Conservation (phyloP, 805 yeast species). For the Yarrowia bubula region DNA sequence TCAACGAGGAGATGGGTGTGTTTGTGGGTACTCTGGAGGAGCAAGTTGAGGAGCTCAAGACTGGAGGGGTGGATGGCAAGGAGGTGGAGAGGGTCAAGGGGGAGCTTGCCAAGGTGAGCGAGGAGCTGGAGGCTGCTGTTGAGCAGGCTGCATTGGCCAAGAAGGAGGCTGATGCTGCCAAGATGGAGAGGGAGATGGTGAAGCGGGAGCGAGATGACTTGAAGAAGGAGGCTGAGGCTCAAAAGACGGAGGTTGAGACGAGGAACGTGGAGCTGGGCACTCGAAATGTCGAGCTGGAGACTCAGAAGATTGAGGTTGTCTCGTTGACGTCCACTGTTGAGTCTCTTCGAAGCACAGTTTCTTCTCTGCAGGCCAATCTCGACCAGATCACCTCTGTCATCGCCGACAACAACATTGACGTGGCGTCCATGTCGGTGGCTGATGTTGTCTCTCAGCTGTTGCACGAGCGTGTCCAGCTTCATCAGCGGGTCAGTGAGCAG, state of each 20-base stretch:
- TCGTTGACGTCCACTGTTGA: neutral
- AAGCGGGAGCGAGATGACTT: neutral
- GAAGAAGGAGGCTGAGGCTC: neutral
- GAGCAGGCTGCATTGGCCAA: slow-evolving; percentile 4
- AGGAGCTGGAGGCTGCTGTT: neutral
- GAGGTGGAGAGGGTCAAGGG: slow-evolving; percentile 1
- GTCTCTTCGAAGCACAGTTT: neutral
- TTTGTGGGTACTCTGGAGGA: neutral
- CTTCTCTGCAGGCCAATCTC: neutral
- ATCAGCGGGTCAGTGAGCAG: neutral
- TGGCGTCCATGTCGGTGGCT: neutral
- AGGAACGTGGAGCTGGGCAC: neutral
- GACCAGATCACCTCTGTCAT: neutral
- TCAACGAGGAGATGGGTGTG: slow-evolving; percentile 13
- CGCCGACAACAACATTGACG: neutral
- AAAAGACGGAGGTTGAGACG: neutral
- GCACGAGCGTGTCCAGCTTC: neutral
- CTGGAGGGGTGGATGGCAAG: neutral
- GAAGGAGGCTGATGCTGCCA: neutral
- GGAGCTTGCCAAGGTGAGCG: neutral
- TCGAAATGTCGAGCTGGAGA: neutral
- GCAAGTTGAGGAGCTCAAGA: neutral
- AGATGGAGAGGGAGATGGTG: neutral
- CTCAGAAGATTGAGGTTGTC: neutral
- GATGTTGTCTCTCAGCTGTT: neutral